phyloP scores from a whole-genome alignment of 2,329 filamentous ascomycete genomes.

The Penicillium sp. region DNA sequence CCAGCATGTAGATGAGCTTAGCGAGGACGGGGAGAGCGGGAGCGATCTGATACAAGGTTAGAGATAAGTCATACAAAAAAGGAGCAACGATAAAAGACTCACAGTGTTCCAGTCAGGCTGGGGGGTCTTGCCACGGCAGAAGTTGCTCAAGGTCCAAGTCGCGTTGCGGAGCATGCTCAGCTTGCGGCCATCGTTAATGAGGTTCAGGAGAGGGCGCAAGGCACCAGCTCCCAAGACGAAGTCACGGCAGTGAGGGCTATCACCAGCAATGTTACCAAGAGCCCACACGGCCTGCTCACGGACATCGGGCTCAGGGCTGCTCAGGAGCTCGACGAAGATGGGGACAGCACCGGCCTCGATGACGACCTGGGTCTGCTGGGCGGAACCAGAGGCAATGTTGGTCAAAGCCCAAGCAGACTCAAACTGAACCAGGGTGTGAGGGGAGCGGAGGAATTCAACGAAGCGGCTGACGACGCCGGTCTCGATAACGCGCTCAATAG shows the following conservation, averaged over 20 bases:
- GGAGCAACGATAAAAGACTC: slow-evolving; percentile 46
- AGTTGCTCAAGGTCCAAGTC: slow-evolving; percentile 99
- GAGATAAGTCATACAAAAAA: slow-evolving; percentile 21
- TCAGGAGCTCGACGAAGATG: slow-evolving; percentile 95
- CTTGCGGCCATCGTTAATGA: slow-evolving; percentile 96
- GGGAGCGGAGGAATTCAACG: slow-evolving; percentile 96
- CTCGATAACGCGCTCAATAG: slow-evolving; percentile 99
- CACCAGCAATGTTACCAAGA: slow-evolving; percentile 96
- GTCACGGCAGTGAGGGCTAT: slow-evolving; percentile 95
- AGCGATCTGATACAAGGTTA: slow-evolving; percentile 66
- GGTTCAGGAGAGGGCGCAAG: slow-evolving; percentile 81
- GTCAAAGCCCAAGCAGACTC: slow-evolving; percentile 98
- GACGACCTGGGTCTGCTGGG: slow-evolving; percentile 96
- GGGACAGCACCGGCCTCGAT: slow-evolving; percentile 97
- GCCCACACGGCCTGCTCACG: slow-evolving; percentile 98
- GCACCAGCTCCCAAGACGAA: slow-evolving; percentile 92
- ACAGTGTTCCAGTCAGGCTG: slow-evolving; percentile 92
- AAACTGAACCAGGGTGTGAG: slow-evolving; percentile 97
- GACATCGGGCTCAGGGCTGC: slow-evolving; percentile 95
- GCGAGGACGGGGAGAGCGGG: slow-evolving; percentile 92
- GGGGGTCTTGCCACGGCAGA: slow-evolving; percentile 98
- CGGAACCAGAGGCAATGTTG: slow-evolving; percentile 97
- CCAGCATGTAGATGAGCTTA: slow-evolving; percentile 97
- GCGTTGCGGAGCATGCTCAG: slow-evolving; percentile 98
- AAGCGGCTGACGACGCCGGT: slow-evolving; percentile 97